Evolutionary conservation across 2,329 filamentous ascomycete species (phyloP), one percentile per base, ranked within the genome.

Genomic region (Xylariaceae sp.): DNA sequence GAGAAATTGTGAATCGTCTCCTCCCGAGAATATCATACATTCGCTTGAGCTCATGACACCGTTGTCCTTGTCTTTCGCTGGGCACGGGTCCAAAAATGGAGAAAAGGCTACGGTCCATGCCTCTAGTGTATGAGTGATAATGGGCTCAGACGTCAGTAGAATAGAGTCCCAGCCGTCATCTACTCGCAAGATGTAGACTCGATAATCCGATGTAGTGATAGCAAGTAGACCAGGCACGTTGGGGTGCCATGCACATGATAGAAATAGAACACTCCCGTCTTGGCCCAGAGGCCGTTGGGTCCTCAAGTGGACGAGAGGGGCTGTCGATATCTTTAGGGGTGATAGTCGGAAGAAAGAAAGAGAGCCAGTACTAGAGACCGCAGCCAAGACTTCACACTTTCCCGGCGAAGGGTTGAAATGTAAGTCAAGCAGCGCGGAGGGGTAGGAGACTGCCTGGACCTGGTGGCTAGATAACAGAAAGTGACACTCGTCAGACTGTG

Each of bases 341-440:
- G 49, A 50, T 5, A 85, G 67, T 52, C 64, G 71, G 64, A 85
- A 89, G 40, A 92, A 71, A 1, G 76, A 76, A 11, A 94, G 67
- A 0, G 76, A 75, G 0, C 85, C 88, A 1, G 85, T 88, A 50
- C 89, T 95, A 1, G 86, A 88, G 7, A 88, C 88, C 3, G 85
- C 81, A 8, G 82, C 89, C 42, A 95, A 75, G 3, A 86, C 67
- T 22, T 75, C 73, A 40, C 66, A 68, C 6, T 57, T 57, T 42
- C 72, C 63, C 2, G 58, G 52, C 41, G 67, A 60, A 1, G 78
- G 80, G 49, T 84, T 80, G 64, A 96, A 97, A 56, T 91, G 88
- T 22, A 96, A 71, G 62, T 96, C 91, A 42, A 96, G 76, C 22
- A 96, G 77, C 5, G 88, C 91, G 42, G 83, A 88, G 4, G 82